These are phyloP conservation scores for Diutina neorugosa DNA, from an alignment of 1,139 yeast genomes.

Conservation along the genomic window DNA sequence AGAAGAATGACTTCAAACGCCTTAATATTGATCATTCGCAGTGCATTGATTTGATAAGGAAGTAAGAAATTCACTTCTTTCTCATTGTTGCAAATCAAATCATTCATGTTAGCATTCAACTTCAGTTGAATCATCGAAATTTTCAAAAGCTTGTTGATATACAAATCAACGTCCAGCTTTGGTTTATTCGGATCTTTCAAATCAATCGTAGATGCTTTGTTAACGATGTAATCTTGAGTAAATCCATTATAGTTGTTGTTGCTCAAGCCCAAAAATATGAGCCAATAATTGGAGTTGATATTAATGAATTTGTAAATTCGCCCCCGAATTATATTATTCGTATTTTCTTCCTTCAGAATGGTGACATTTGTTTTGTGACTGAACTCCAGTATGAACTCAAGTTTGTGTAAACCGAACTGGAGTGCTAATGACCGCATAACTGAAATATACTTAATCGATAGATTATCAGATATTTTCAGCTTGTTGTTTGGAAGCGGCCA, in stretches of 20 bases:
- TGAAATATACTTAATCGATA: slow-evolving; percentile 27
- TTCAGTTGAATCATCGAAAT: slow-evolving; percentile 31
- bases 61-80: background rate
- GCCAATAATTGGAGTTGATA: slow-evolving; percentile 34
- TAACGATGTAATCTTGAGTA: slow-evolving; percentile 30
- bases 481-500: slow-evolving; percentile 32
- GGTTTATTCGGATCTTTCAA: slow-evolving; percentile 10
- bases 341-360: slow-evolving; percentile 17
- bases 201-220: slow-evolving; percentile 22
- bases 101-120: slow-evolving; percentile 28
- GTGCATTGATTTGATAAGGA: background rate
- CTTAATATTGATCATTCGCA: slow-evolving; percentile 19
- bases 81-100: slow-evolving; percentile 12
- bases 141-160: slow-evolving; percentile 27
- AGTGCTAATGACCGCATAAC: slow-evolving; percentile 29
- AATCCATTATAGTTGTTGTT: slow-evolving; percentile 28
- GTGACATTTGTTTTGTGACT: slow-evolving; percentile 30
- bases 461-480: slow-evolving; percentile 22
- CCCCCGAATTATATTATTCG: slow-evolving; percentile 28
- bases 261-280: slow-evolving; percentile 28
- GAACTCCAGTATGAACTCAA: slow-evolving; percentile 32
- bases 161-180: slow-evolving; percentile 17
- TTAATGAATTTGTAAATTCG: slow-evolving; percentile 33
- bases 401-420: slow-evolving; percentile 34
- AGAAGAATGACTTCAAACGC: slow-evolving; percentile 33